Percentiles rank a stretch among this genome's conserved stretches.
Conservation (phyloP, 2,329 filamentous ascomycete species). For the Alternaria viburni region DNA sequence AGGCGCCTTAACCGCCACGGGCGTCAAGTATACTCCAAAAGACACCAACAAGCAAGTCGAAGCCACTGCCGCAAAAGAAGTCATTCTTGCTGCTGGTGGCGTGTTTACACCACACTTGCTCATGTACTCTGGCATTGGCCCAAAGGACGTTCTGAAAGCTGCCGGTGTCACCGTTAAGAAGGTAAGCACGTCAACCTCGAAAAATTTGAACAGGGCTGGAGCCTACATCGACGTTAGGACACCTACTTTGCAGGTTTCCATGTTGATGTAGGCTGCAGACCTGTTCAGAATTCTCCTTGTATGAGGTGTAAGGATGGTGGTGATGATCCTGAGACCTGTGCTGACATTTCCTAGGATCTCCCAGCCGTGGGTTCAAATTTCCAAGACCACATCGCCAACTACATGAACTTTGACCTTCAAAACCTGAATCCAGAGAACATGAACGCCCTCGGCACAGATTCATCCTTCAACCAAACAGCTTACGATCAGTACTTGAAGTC, state of each 20-base stretch:
- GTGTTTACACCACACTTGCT: conserved; percentile 63
- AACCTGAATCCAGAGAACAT: conserved; percentile 5
- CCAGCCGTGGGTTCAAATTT: conserved; percentile 29
- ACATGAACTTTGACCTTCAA: conserved; percentile 19
- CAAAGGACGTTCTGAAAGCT: conserved; percentile 23
- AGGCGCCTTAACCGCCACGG: conserved; percentile 3
- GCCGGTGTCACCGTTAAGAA: conserved; percentile 19
- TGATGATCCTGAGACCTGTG: background rate
- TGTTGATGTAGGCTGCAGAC: background rate
- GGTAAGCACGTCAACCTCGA: background rate
- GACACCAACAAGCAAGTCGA: conserved; percentile 16
- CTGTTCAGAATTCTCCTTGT: background rate
- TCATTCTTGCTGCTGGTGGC: conserved; percentile 65
- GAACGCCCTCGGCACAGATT: conserved; percentile 14
- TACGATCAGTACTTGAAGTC: conserved; percentile 27
- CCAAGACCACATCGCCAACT: conserved; percentile 21
- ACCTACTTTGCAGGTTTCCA: background rate
- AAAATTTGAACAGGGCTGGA: background rate
- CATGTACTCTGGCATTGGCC: conserved; percentile 29
- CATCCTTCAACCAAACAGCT: conserved; percentile 27
- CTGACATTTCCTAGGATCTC: conserved; percentile 8
- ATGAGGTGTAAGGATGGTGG: background rate
- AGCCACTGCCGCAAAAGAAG: conserved; percentile 50
- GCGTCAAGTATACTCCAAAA: conserved; percentile 12
- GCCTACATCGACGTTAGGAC: background rate